phyloP scores from a whole-genome alignment of 768 basidiomycete genomes.

The Xerocomus potaroensis region DNA sequence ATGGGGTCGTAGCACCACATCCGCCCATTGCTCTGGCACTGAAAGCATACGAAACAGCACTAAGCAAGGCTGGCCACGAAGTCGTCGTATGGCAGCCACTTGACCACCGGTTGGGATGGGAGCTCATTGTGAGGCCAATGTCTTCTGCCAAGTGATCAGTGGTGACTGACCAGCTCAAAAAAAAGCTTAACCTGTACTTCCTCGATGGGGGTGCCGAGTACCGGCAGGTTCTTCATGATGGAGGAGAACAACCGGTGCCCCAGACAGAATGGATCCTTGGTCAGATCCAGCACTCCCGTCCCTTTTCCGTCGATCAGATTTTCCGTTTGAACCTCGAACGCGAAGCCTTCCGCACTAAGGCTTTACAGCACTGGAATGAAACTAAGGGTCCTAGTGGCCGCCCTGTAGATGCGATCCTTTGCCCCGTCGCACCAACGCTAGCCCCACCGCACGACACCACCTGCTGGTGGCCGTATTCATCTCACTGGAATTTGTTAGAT shows the following conservation, averaged over 20 bases:
- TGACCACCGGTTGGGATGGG: constrained; percentile 42
- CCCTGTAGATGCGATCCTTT: constrained; percentile 45
- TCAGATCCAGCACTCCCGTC: constrained; percentile 34
- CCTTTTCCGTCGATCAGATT: constrained; percentile 39
- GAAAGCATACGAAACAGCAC: constrained; percentile 34
- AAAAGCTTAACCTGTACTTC: constrained; percentile 44
- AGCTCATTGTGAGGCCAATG: constrained; percentile 37
- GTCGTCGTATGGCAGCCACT: constrained; percentile 47
- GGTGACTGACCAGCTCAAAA: not conserved
- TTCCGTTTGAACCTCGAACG: constrained; percentile 44
- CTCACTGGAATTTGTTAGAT: constrained; percentile 52
- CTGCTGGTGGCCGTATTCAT: constrained; percentile 48
- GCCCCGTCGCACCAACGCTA: constrained; percentile 43
- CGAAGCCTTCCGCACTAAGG: constrained; percentile 37
- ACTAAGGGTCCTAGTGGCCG: constrained; percentile 36
- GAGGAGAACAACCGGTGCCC: constrained; percentile 36
- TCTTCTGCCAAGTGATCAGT: not conserved
- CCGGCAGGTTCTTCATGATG: constrained; percentile 31
- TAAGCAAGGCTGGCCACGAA: constrained; percentile 46
- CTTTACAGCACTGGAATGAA: constrained; percentile 44
- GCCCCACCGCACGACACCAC: constrained; percentile 47
- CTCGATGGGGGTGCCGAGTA: constrained; percentile 48
- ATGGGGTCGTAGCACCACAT: constrained; percentile 46
- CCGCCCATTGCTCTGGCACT: constrained; percentile 45
- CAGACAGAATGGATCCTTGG: constrained; percentile 42